phyloP scores from a whole-genome alignment of 2,329 filamentous ascomycete species.

The Macroventuria anomochaeta region DNA sequence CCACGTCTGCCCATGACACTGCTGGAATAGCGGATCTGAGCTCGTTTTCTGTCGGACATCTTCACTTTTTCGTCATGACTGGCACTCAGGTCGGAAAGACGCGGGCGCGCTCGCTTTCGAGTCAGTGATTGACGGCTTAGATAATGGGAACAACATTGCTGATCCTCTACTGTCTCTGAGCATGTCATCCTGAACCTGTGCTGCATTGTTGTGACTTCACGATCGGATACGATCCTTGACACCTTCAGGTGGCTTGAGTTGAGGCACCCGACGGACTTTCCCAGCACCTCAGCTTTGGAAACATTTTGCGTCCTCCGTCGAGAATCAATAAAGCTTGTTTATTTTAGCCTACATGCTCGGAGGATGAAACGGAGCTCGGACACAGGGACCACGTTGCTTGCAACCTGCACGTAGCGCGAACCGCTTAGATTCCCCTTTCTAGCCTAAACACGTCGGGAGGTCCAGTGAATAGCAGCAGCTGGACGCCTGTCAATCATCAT shows the following conservation, averaged over 20 bases:
- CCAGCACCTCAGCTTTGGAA: conserved; percentile 25
- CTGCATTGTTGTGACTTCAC: conserved; percentile 5
- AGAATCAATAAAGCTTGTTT: conserved; percentile 43
- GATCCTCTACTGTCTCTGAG: background rate
- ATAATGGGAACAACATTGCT: background rate
- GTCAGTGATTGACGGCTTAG: conserved; percentile 5
- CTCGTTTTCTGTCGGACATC: conserved; percentile 13
- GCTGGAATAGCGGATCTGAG: conserved; percentile 19
- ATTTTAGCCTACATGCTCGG: conserved; percentile 25
- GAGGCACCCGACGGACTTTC: conserved; percentile 18
- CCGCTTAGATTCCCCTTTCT: conserved; percentile 16
- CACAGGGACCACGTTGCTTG: conserved; percentile 19
- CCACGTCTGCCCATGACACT: conserved; percentile 13
- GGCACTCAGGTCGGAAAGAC: conserved; percentile 4
- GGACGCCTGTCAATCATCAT: conserved; percentile 19
- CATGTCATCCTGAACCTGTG: conserved; percentile 1
- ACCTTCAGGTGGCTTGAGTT: conserved; percentile 7
- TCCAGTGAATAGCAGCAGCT: conserved; percentile 14
- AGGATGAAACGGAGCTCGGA: conserved; percentile 28
- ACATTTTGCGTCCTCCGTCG: conserved; percentile 18
- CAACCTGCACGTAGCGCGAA: conserved; percentile 11
- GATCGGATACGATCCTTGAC: conserved; percentile 15
- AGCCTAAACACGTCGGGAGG: conserved; percentile 9
- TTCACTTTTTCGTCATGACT: conserved; percentile 16
- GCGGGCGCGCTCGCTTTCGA: conserved; percentile 6